These are phyloP conservation scores for Monosporascus sp. DNA, from an alignment of 2,329 filamentous ascomycete genomes.

Conservation along the genomic window DNA sequence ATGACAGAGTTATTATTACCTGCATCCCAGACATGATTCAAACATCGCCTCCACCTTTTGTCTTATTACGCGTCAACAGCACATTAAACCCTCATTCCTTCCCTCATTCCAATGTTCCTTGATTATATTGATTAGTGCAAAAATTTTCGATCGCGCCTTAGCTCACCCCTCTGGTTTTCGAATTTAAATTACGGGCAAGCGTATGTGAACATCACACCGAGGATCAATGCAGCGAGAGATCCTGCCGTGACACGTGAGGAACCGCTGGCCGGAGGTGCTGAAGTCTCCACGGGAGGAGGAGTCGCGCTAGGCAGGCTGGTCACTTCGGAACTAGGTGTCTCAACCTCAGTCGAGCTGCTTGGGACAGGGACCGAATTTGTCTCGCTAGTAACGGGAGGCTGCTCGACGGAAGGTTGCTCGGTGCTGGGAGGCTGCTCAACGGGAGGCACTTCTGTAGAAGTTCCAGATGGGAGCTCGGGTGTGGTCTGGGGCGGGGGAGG, in stretches of 20 bases:
- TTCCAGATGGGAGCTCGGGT: constrained; percentile 12
- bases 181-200: constrained; percentile 28
- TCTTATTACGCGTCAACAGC: neutral
- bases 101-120: neutral
- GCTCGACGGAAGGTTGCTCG: neutral
- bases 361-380: neutral
- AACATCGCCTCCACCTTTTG: too few species aligned
- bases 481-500: constrained; percentile 17
- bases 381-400: neutral
- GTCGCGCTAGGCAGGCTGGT: constrained; percentile 8
- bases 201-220: constrained; percentile 29
- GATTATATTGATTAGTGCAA: neutral
- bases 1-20: too few species aligned
- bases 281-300: constrained; percentile 16
- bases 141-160: neutral
- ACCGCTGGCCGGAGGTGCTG: constrained; percentile 23
- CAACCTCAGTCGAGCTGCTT: neutral
- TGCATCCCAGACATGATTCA: too few species aligned
- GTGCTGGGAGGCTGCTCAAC: neutral
- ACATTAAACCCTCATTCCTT: neutral
- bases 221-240: constrained; percentile 28
- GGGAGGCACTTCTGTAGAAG: constrained; percentile 16
- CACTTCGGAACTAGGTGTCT: neutral
- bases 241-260: constrained; percentile 25
- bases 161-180: neutral